Percentiles rank a stretch among this genome's conserved stretches.
phyloP scores from a whole-genome alignment of 257 asterid species.

The Fraxinus anomala region DNA sequence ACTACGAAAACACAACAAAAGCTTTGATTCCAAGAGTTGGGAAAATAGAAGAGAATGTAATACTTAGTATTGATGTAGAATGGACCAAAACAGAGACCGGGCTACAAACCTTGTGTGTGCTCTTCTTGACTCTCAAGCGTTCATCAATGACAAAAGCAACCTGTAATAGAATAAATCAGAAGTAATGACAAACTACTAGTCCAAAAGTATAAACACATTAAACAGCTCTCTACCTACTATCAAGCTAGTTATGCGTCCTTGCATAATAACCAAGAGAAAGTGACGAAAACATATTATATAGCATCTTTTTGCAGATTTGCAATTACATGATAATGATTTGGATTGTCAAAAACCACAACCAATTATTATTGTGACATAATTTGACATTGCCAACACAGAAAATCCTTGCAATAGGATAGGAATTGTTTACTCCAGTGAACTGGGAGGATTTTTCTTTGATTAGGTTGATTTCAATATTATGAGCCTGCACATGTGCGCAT shows the following conservation, averaged over 20 bases:
- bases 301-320: conserved; percentile 3
- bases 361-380: conserved; percentile 14
- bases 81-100: conserved; percentile 12
- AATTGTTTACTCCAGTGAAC: conserved; percentile 6
- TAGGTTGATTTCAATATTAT: neutral
- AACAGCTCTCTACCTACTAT: conserved; percentile 12
- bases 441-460: neutral
- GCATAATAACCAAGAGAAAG: conserved; percentile 18
- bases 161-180: conserved; percentile 45
- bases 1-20: neutral
- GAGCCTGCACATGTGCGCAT: neutral
- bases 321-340: neutral
- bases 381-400: conserved; percentile 9
- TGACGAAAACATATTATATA: conserved; percentile 11
- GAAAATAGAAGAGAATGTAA: neutral
- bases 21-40: neutral
- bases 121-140: conserved; percentile 69
- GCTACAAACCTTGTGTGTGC: conserved; percentile 70
- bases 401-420: conserved; percentile 2
- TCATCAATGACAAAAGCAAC: conserved; percentile 85
- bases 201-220: neutral
- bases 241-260: conserved; percentile 5
- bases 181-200: conserved; percentile 11
- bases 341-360: conserved; percentile 1
- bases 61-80: neutral